A percentile compares a stretch with the other conserved stretches of the same genome.
Evolutionary conservation across 2,329 filamentous ascomycete genomes (phyloP).

Genomic region (Fusarium cyanostomum): DNA sequence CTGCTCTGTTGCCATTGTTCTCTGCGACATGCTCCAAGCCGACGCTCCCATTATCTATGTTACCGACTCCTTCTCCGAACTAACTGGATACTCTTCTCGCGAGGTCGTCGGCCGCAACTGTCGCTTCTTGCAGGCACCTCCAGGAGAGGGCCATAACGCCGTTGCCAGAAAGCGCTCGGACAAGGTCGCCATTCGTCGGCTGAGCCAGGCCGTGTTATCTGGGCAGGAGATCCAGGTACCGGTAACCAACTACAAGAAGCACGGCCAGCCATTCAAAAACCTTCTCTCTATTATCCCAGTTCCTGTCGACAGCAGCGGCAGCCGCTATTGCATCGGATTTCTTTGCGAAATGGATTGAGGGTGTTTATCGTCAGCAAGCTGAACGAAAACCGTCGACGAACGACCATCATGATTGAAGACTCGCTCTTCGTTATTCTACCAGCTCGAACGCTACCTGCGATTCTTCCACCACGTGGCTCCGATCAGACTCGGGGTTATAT

Average conservation of each 20-base stretch:
- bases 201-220: slow-evolving; percentile 57
- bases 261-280: slow-evolving; percentile 83
- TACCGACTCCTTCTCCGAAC: slow-evolving; percentile 78
- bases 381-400: background rate
- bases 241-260: slow-evolving; percentile 83
- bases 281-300: slow-evolving; percentile 87
- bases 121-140: slow-evolving; percentile 82
- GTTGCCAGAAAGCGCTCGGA: slow-evolving; percentile 27
- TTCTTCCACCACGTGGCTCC: background rate
- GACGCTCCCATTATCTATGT: slow-evolving; percentile 86
- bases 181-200: slow-evolving; percentile 66
- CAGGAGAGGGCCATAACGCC: slow-evolving; percentile 53
- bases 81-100: slow-evolving; percentile 79
- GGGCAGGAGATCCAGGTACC: slow-evolving; percentile 59
- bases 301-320: slow-evolving; percentile 69
- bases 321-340: slow-evolving; percentile 83
- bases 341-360: slow-evolving; percentile 70
- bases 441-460: background rate
- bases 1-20: slow-evolving; percentile 82
- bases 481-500: background rate
- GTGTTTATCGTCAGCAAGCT: background rate
- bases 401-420: background rate
- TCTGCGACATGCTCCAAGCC: slow-evolving; percentile 79
- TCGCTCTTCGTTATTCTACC: background rate
- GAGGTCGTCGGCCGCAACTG: slow-evolving; percentile 85